A percentile compares a stretch with the other conserved stretches of the same genome.
These are phyloP conservation scores for Salmacisia buchloeana DNA, from an alignment of 1,284 basidiomycete genomes.

Conservation along the genomic window DNA sequence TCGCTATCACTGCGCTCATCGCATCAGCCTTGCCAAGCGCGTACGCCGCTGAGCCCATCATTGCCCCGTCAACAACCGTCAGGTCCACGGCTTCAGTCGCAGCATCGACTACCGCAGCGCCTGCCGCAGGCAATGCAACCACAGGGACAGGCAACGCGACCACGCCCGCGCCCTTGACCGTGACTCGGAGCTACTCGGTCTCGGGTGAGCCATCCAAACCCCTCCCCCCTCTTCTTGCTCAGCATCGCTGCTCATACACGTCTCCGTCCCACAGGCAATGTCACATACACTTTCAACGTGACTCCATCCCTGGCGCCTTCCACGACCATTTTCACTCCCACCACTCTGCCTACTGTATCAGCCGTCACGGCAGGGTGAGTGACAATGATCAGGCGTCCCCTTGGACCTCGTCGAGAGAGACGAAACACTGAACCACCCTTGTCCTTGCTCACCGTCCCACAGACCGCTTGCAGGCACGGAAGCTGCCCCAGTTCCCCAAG, in stretches of 20 bases:
- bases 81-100: too few relatives aligned
- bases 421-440: slow-evolving; percentile 2
- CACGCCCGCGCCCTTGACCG: neutral
- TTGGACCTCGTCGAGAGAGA: neutral
- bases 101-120: neutral
- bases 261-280: too few relatives aligned
- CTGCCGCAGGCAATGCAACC: neutral
- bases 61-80: neutral
- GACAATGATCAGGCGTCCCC: neutral
- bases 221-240: too few relatives aligned
- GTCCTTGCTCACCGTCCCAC: neutral
- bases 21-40: neutral
- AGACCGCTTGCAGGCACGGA: slow-evolving; percentile 10
- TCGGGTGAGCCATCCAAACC: neutral
- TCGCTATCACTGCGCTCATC: neutral
- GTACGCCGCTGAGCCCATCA: neutral
- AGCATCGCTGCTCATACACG: too few relatives aligned
- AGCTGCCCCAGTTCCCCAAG: slow-evolving; percentile 10
- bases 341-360: neutral
- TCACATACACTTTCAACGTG: neutral
- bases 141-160: neutral
- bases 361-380: neutral
- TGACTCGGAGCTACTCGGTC: neutral
- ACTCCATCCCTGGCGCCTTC: neutral
- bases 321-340: neutral